Percentiles rank a stretch among this genome's conserved stretches.
Evolutionary conservation across 441 rosid species (phyloP).

Genomic region (Euphorbia schlechtendalii): DNA sequence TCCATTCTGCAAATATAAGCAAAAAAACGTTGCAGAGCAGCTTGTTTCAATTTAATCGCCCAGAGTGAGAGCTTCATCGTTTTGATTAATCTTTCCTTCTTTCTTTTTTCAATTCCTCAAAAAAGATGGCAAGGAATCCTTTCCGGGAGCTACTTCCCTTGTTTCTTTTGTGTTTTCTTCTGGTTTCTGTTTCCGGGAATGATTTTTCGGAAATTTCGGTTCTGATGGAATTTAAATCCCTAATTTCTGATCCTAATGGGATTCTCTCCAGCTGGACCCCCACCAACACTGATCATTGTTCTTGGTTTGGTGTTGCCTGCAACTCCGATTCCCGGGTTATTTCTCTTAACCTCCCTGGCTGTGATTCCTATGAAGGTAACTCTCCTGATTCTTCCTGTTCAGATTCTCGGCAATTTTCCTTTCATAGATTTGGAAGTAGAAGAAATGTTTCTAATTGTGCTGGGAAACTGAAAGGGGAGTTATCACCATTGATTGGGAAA

Average conservation of each 20-base stretch:
- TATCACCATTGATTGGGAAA: conserved; percentile 45
- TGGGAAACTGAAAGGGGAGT: conserved; percentile 47
- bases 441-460: conserved; percentile 33
- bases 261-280: conserved; percentile 56
- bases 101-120: conserved; percentile 9
- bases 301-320: conserved; percentile 75
- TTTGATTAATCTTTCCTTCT: not conserved
- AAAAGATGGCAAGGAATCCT: not conserved
- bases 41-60: not conserved
- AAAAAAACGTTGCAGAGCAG: not conserved
- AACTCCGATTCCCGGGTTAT: conserved; percentile 52
- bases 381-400: conserved; percentile 29
- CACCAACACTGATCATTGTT: conserved; percentile 37
- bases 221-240: conserved; percentile 58
- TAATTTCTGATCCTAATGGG: conserved; percentile 55
- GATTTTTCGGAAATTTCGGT: conserved; percentile 39
- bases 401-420: conserved; percentile 30
- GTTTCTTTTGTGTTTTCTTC: conserved; percentile 18
- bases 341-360: conserved; percentile 48
- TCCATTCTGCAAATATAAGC: not conserved
- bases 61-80: not conserved
- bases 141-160: not conserved
- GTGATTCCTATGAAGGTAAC: conserved; percentile 22
- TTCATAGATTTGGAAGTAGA: conserved; percentile 36
- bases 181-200: conserved; percentile 19